phyloP scores from a whole-genome alignment of 78 protist species.

The Dictyostelium discoideum region dicty_2.7 NC_007091.3:1332501-1333000 shows the following conservation, averaged over 20 bases:
- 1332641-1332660: not conserved
- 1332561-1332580: too few relatives aligned
- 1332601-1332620: not conserved
- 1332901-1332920: not conserved
- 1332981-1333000: too few relatives aligned
- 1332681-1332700: not conserved
- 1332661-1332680: constrained; percentile 5
- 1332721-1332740: not conserved
- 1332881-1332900: not conserved
- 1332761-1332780: not conserved
- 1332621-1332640: not conserved
- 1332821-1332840: not conserved
- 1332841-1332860: not conserved
- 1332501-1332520: too few relatives aligned
- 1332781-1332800: not conserved
- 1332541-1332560: not conserved
- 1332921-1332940: not conserved
- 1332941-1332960: not conserved
- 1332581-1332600: not conserved
- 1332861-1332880: not conserved
- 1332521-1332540: not conserved
- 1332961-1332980: not conserved
- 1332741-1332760: not conserved
- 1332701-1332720: not conserved
- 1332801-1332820: constrained; percentile 3